Percentiles rank a stretch among this genome's conserved stretches.
Evolutionary conservation across 257 asterid genomes (phyloP).

Genomic region (Primulina tabacum): DNA sequence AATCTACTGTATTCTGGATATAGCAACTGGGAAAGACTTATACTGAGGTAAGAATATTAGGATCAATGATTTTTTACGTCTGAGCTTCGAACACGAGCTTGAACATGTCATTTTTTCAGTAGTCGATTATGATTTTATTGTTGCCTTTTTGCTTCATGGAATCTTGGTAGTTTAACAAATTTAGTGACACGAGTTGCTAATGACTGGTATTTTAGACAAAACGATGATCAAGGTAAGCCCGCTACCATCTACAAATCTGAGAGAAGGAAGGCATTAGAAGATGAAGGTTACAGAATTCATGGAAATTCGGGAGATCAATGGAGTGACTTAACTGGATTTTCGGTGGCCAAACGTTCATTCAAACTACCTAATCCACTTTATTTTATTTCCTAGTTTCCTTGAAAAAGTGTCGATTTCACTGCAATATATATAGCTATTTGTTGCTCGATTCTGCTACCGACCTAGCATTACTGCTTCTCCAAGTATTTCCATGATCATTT

Average conservation of each 20-base stretch:
- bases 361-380: conserved; percentile 85
- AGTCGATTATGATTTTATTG: neutral
- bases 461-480: neutral
- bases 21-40: conserved; percentile 72
- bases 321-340: conserved; percentile 78
- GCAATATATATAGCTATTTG: neutral
- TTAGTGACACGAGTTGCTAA: neutral
- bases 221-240: conserved; percentile 49
- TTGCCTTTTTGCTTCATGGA: neutral
- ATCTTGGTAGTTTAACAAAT: neutral
- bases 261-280: conserved; percentile 72
- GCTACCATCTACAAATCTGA: conserved; percentile 70
- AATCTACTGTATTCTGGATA: conserved; percentile 60
- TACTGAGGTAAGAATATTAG: conserved; percentile 55
- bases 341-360: conserved; percentile 68
- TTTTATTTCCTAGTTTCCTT: conserved; percentile 40
- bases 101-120: neutral
- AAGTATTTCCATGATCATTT: neutral
- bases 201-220: conserved; percentile 40
- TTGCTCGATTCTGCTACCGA: neutral
- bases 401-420: neutral
- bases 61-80: no score
- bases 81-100: neutral
- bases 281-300: conserved; percentile 66
- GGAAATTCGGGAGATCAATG: conserved; percentile 94